These are phyloP conservation scores for Solanum acaule DNA, from an alignment of 257 asterid species.

Conservation along the genomic window DNA sequence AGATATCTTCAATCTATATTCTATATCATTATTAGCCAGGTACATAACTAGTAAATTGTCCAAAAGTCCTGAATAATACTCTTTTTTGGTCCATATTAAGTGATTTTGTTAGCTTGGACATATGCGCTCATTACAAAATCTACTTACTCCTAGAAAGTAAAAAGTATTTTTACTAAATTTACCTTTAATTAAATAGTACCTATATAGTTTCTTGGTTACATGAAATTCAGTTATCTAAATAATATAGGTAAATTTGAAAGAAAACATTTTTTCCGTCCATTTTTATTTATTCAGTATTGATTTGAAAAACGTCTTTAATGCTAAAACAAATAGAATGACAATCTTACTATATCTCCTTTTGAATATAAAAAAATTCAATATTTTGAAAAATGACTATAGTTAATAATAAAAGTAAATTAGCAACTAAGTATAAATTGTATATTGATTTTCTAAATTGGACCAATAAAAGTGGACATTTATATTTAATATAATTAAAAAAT, in stretches of 20 bases:
- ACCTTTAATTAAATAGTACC: background rate
- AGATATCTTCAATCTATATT: background rate
- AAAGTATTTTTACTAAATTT: background rate
- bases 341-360: background rate
- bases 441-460: background rate
- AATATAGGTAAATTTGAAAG: background rate
- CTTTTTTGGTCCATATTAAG: background rate
- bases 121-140: background rate
- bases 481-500: too few relatives aligned
- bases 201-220: background rate
- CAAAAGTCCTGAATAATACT: background rate
- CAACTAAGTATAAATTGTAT: background rate
- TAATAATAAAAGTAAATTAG: too few relatives aligned
- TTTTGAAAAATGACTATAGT: too few relatives aligned
- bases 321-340: background rate
- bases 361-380: too few relatives aligned
- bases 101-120: background rate
- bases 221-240: background rate
- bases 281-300: too few relatives aligned
- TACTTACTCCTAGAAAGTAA: background rate
- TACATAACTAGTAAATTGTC: background rate
- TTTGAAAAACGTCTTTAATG: too few relatives aligned
- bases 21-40: background rate
- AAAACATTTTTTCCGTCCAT: background rate
- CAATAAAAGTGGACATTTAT: too few relatives aligned